phyloP scores from a whole-genome alignment of 495 filamentous ascomycete genomes.

The Mytilinidion resinicola region DNA sequence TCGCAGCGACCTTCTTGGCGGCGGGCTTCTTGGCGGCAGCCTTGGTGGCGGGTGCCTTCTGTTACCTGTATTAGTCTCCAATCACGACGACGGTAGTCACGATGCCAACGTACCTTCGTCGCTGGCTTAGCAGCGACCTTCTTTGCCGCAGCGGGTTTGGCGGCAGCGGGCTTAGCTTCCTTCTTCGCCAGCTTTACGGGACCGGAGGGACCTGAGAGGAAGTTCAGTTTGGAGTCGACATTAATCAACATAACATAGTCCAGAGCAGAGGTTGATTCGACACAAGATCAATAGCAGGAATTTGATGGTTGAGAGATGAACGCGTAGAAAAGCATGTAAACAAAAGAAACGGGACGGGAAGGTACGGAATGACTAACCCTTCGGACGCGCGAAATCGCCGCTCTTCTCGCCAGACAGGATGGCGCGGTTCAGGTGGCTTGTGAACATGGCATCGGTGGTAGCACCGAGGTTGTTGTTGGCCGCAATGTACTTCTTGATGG shows the following conservation, averaged over 20 bases:
- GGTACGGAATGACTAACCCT: slow-evolving; percentile 59
- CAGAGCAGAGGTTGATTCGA: not conserved
- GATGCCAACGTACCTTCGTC: slow-evolving; percentile 33
- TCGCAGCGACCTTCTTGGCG: slow-evolving; percentile 43
- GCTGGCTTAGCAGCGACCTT: slow-evolving; percentile 45
- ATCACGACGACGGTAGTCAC: not conserved
- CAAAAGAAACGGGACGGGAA: not conserved
- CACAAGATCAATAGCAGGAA: not conserved
- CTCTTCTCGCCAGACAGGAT: slow-evolving; percentile 84
- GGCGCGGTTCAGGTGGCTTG: slow-evolving; percentile 87
- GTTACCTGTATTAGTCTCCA: not conserved
- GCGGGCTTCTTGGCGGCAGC: slow-evolving; percentile 53
- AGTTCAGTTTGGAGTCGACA: slow-evolving; percentile 37
- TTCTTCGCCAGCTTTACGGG: slow-evolving; percentile 97
- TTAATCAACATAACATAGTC: not conserved
- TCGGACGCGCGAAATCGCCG: slow-evolving; percentile 85
- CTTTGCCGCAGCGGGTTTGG: slow-evolving; percentile 34
- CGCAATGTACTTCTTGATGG: slow-evolving; percentile 96
- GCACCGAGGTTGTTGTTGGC: slow-evolving; percentile 84
- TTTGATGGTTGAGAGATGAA: not conserved
- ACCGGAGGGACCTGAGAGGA: slow-evolving; percentile 68
- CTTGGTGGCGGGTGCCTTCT: slow-evolving; percentile 30
- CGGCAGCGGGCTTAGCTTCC: slow-evolving; percentile 36
- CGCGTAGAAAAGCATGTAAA: slow-evolving; percentile 10
- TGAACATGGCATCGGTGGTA: slow-evolving; percentile 67